Evolutionary conservation across 2,329 filamentous ascomycete genomes (phyloP).

Genomic region (Penicillium paneum): DNA sequence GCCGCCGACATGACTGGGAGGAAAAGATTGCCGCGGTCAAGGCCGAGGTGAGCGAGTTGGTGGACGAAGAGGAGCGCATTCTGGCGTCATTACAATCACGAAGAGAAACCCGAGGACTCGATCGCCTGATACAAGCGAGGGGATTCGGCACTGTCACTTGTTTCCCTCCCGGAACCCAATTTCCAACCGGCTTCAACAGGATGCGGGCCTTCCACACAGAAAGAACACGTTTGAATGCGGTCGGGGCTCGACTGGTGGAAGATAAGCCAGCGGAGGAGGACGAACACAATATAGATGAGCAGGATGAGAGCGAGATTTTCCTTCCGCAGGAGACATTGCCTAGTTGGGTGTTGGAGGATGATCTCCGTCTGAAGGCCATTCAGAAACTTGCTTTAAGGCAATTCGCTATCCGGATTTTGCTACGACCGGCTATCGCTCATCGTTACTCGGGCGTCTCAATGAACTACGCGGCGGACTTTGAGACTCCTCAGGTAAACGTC

Average conservation of each 20-base stretch:
- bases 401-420: constrained; percentile 39
- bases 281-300: constrained; percentile 12
- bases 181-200: constrained; percentile 10
- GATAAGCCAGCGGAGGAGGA: constrained; percentile 6
- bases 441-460: constrained; percentile 35
- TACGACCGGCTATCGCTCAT: constrained; percentile 41
- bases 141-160: constrained; percentile 24
- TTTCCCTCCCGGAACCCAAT: constrained; percentile 8
- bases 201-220: constrained; percentile 21
- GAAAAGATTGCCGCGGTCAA: constrained; percentile 44
- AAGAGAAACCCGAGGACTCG: constrained; percentile 18
- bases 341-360: constrained; percentile 30
- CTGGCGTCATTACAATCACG: constrained; percentile 31
- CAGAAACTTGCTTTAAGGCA: constrained; percentile 40
- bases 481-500: constrained; percentile 30
- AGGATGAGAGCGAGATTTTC: constrained; percentile 18
- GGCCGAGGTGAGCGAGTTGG: constrained; percentile 40
- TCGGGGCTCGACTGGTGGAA: constrained; percentile 10
- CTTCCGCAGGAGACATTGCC: constrained; percentile 23
- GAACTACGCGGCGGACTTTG: constrained; percentile 30
- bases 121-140: constrained; percentile 24
- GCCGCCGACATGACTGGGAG: constrained; percentile 40
- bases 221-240: constrained; percentile 5
- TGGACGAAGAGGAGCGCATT: constrained; percentile 39
- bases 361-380: constrained; percentile 37